Percentiles rank a stretch among this genome's conserved stretches.
These are phyloP conservation scores for Hevea brasiliensis DNA, from an alignment of 345 rosid species.

Conservation along the genomic window DNA sequence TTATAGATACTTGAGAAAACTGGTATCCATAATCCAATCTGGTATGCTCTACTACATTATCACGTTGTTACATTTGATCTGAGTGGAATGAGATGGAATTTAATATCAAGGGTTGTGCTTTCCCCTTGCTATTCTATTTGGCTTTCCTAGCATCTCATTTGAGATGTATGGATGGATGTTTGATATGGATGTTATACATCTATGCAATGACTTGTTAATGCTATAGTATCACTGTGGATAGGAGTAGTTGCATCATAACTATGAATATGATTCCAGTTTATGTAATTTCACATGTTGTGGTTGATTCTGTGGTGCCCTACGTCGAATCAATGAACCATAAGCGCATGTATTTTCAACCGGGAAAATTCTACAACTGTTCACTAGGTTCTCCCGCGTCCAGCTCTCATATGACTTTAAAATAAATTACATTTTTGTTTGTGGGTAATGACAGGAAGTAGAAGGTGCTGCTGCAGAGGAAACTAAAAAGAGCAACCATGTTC, in stretches of 20 bases:
- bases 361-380: not conserved
- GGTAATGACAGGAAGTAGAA: slow-evolving; percentile 14
- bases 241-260: no score
- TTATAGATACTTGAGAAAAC: no score
- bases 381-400: no score
- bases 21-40: not conserved
- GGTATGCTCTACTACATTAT: no score
- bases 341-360: not conserved
- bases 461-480: slow-evolving; percentile 10
- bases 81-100: not conserved
- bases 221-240: no score
- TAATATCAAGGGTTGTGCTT: not conserved
- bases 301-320: not conserved
- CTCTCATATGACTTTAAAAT: no score
- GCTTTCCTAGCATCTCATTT: no score
- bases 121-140: not conserved
- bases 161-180: no score
- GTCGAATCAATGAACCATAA: not conserved
- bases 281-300: not conserved
- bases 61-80: not conserved
- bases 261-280: not conserved
- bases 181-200: no score
- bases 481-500: slow-evolving; percentile 16
- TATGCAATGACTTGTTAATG: no score
- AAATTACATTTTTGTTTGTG: not conserved